Evolutionary conservation across 192 early-diverging fungal genomes (phyloP).

Genomic region (Phlyctochytrium arcticum): DNA sequence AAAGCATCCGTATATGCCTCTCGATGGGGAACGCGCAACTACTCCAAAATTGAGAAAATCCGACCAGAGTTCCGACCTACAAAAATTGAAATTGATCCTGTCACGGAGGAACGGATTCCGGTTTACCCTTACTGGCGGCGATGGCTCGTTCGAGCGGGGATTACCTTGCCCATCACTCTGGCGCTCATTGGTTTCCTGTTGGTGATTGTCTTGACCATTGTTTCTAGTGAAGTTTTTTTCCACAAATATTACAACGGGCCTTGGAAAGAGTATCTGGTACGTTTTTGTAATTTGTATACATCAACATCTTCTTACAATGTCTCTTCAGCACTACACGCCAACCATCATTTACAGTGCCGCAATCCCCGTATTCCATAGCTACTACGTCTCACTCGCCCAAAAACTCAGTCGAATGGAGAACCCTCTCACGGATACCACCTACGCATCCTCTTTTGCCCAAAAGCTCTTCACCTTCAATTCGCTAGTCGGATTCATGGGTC

Average conservation of each 20-base stretch:
- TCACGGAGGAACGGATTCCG: conserved; percentile 71
- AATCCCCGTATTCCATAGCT: conserved; percentile 63
- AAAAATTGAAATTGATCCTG: conserved; percentile 48
- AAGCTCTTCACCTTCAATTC: conserved; percentile 88
- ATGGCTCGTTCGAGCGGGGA: conserved; percentile 36
- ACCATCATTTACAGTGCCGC: conserved; percentile 68
- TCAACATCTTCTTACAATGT: neutral
- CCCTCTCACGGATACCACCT: conserved; percentile 64
- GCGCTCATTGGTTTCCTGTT: conserved; percentile 51
- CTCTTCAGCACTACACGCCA: conserved; percentile 59
- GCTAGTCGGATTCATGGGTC: conserved; percentile 74
- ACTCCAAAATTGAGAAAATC: conserved; percentile 53
- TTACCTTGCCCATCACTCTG: conserved; percentile 45
- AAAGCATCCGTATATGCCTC: conserved; percentile 67
- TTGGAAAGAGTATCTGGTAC: conserved; percentile 40
- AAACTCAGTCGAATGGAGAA: conserved; percentile 80
- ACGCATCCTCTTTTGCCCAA: conserved; percentile 66
- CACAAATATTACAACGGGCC: conserved; percentile 82
- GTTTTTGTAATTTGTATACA: neutral
- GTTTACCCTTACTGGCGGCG: conserved; percentile 69
- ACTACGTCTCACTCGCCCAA: conserved; percentile 61
- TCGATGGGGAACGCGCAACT: conserved; percentile 71
- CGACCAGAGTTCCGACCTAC: conserved; percentile 71
- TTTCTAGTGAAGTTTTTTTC: conserved; percentile 65
- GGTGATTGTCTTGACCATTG: conserved; percentile 49